phyloP scores from a whole-genome alignment of 352 stramenopile species.

The Globisporangium paddicum region DNA sequence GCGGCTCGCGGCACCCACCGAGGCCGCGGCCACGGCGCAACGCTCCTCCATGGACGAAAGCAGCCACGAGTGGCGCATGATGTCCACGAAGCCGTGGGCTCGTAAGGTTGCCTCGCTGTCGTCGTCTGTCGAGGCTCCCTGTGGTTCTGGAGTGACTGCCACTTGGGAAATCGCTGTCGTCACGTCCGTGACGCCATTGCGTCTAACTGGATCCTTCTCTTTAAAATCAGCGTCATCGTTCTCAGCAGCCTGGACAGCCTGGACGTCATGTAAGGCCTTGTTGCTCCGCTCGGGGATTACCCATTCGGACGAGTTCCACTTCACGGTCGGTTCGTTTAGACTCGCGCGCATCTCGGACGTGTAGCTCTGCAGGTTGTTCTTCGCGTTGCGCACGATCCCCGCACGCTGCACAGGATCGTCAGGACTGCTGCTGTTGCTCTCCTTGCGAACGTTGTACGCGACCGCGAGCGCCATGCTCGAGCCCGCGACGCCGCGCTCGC shows the following conservation, averaged over 20 bases:
- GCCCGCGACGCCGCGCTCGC: constrained; percentile 30
- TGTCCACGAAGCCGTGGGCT: constrained; percentile 53
- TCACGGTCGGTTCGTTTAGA: not conserved
- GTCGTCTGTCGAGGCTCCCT: not conserved
- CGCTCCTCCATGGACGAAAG: constrained; percentile 65
- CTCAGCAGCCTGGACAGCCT: not conserved
- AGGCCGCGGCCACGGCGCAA: constrained; percentile 32
- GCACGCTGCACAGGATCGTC: constrained; percentile 1
- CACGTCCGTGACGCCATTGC: not conserved
- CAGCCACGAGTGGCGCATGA: constrained; percentile 73
- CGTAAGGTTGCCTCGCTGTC: constrained; percentile 4
- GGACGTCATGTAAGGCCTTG: constrained; percentile 1
- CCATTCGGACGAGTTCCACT: constrained; percentile 14
- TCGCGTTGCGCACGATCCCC: constrained; percentile 8
- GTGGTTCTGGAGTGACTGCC: not conserved
- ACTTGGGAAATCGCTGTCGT: not conserved
- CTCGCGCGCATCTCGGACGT: constrained; percentile 11
- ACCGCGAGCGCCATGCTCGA: constrained; percentile 63
- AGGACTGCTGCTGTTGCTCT: not conserved
- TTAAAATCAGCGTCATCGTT: not conserved
- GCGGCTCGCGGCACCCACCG: constrained; percentile 19
- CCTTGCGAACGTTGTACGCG: constrained; percentile 33
- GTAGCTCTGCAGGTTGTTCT: constrained; percentile 15
- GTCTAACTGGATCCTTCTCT: not conserved
- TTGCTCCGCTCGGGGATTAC: not conserved